phyloP scores from a whole-genome alignment of 1,284 basidiomycete species.

The Ganoderma lingzhi region DNA sequence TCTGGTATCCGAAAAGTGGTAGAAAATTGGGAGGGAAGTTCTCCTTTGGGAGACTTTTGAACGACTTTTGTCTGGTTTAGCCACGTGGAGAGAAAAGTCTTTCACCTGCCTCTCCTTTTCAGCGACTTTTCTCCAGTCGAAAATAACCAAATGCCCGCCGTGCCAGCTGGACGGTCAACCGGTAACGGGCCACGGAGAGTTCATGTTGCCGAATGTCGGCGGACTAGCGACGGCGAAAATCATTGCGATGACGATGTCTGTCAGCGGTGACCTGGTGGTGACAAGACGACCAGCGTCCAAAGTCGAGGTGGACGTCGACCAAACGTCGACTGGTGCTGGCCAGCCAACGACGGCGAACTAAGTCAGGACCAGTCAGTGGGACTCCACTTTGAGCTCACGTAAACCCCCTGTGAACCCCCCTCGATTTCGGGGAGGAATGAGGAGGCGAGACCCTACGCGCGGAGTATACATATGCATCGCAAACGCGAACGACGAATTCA shows the following conservation, averaged over 20 bases:
- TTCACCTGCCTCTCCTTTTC: too few species aligned
- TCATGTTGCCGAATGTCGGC: neutral
- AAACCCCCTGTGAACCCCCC: neutral
- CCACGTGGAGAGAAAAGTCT: too few species aligned
- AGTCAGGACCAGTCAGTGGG: neutral
- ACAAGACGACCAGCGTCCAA: neutral
- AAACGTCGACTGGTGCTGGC: neutral
- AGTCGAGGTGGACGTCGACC: neutral
- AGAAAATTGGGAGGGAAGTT: too few species aligned
- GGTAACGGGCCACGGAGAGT: neutral
- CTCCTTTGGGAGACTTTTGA: too few species aligned
- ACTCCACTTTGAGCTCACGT: neutral
- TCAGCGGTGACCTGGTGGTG: neutral
- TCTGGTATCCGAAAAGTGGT: too few species aligned
- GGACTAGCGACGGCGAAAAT: constrained; percentile 4
- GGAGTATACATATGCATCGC: neutral
- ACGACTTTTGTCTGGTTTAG: too few species aligned
- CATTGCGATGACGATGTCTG: constrained; percentile 14
- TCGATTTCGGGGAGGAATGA: neutral
- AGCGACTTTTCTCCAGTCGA: too few species aligned
- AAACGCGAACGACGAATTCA: neutral
- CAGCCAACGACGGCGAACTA: neutral
- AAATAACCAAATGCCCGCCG: too few species aligned
- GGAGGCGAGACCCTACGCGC: neutral
- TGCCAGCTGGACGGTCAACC: neutral